Conservation (phyloP, 2,329 filamentous ascomycete genomes). For the Paraphoma chrysanthemicola region DNA sequence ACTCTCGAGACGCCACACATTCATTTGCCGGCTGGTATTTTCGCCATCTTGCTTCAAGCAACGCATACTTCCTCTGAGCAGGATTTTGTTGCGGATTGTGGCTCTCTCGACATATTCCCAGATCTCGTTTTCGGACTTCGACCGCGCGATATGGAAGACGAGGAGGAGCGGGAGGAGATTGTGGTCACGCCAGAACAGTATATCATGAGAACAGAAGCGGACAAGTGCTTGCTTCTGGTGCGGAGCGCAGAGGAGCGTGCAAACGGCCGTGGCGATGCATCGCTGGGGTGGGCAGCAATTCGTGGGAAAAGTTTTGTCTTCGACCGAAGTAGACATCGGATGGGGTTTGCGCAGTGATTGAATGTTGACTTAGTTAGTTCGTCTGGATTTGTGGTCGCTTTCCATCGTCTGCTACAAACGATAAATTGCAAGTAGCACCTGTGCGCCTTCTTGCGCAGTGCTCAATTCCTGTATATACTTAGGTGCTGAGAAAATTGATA, state of each 20-base stretch:
- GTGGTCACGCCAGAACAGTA: conserved; percentile 24
- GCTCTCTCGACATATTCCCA: conserved; percentile 8
- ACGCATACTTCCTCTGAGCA: conserved; percentile 9
- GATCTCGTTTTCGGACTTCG: conserved; percentile 24
- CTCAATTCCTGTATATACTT: neutral
- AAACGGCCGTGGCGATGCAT: neutral
- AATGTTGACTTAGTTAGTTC: neutral
- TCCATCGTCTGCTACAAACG: no score
- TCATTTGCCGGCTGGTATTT: conserved; percentile 14
- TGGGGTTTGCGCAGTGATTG: conserved; percentile 14
- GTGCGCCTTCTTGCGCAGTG: neutral
- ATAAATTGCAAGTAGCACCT: neutral
- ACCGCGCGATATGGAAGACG: neutral
- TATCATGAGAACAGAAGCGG: conserved; percentile 12
- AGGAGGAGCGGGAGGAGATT: conserved; percentile 9
- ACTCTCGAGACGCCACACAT: conserved; percentile 22
- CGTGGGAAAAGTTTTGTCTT: conserved; percentile 21
- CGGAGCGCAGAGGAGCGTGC: conserved; percentile 7
- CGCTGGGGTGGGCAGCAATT: conserved; percentile 26
- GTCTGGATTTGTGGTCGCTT: no score
- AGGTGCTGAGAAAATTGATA: neutral
- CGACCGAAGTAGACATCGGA: conserved; percentile 14
- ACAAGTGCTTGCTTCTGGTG: conserved; percentile 18
- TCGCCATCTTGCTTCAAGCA: conserved; percentile 22
- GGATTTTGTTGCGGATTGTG: conserved; percentile 20